Conservation (phyloP, 805 yeast species). For the Hanseniaspora taiwanica region DNA sequence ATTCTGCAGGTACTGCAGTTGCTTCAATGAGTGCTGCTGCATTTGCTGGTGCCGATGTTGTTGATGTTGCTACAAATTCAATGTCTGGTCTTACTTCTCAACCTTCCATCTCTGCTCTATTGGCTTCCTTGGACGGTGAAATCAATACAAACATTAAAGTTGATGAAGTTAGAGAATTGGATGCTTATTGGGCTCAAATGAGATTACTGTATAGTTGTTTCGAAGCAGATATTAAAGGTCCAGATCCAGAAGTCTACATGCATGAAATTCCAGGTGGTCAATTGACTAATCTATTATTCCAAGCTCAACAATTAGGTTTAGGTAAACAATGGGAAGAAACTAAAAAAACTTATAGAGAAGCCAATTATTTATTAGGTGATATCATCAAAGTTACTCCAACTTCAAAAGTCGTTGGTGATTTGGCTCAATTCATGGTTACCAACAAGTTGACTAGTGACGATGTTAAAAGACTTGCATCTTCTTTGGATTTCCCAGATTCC, state of each 20-base stretch:
- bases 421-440: slow-evolving; percentile 99
- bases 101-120: slow-evolving; percentile 85
- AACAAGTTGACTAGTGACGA: slow-evolving; percentile 81
- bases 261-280: slow-evolving; percentile 99
- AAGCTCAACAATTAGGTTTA: slow-evolving; percentile 96
- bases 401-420: slow-evolving; percentile 98
- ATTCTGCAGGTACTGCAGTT: slow-evolving; percentile 98
- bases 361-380: slow-evolving; percentile 86
- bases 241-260: slow-evolving; percentile 96
- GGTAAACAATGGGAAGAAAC: slow-evolving; percentile 97
- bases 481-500: slow-evolving; percentile 96
- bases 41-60: slow-evolving; percentile 93
- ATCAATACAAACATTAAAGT: slow-evolving; percentile 60
- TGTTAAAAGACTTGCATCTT: slow-evolving; percentile 73
- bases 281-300: slow-evolving; percentile 93
- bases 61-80: slow-evolving; percentile 93
- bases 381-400: slow-evolving; percentile 98
- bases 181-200: slow-evolving; percentile 98
- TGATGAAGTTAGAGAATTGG: slow-evolving; percentile 64
- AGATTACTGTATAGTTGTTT: slow-evolving; percentile 91
- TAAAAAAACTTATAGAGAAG: slow-evolving; percentile 84
- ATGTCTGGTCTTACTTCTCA: slow-evolving; percentile 98
- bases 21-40: slow-evolving; percentile 94
- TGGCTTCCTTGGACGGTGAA: slow-evolving; percentile 85
- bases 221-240: slow-evolving; percentile 97